Percentiles rank a stretch among this genome's conserved stretches.
Conservation (phyloP, 768 basidiomycete species). For the Mycena belliarum region DNA sequence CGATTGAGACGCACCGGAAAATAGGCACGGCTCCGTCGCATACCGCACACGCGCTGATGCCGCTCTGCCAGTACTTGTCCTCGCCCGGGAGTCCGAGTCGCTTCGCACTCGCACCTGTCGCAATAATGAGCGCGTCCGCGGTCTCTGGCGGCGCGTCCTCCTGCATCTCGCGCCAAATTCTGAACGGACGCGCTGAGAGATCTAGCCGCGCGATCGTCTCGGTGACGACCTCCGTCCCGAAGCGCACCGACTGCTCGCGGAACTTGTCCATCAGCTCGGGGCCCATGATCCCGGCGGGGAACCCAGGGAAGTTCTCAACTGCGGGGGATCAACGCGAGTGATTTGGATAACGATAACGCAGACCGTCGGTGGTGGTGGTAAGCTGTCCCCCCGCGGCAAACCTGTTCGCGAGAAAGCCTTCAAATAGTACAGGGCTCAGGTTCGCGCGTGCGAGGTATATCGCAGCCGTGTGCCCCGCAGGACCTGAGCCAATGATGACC, state of each 20-base stretch:
- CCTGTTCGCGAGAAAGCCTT: slow-evolving; percentile 98
- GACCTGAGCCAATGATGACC: slow-evolving; percentile 93
- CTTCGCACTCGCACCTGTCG: slow-evolving; percentile 96
- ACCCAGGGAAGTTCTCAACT: slow-evolving; percentile 98
- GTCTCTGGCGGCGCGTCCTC: slow-evolving; percentile 86
- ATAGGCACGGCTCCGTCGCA: slow-evolving; percentile 88
- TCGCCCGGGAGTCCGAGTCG: slow-evolving; percentile 89
- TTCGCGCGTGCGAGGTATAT: slow-evolving; percentile 97
- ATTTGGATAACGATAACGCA: slow-evolving; percentile 16
- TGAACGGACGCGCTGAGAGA: slow-evolving; percentile 89
- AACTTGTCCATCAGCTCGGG: slow-evolving; percentile 99
- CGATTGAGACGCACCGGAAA: slow-evolving; percentile 74
- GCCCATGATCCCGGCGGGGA: slow-evolving; percentile 91
- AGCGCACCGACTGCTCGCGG: slow-evolving; percentile 91
- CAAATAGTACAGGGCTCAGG: slow-evolving; percentile 89
- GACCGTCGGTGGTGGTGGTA: slow-evolving; percentile 97
- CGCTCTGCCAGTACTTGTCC: slow-evolving; percentile 96
- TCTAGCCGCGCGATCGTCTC: slow-evolving; percentile 96
- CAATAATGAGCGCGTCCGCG: slow-evolving; percentile 90
- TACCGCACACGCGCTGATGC: slow-evolving; percentile 93
- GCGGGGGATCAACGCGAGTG: background rate
- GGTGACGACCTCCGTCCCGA: slow-evolving; percentile 97
- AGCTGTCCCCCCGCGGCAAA: slow-evolving; percentile 98
- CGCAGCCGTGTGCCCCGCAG: slow-evolving; percentile 94
- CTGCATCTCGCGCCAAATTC: slow-evolving; percentile 93